Evolutionary conservation across 495 filamentous ascomycete species (phyloP), one percentile per base, ranked within the genome.

Genomic region (Penicillium salamii): DNA sequence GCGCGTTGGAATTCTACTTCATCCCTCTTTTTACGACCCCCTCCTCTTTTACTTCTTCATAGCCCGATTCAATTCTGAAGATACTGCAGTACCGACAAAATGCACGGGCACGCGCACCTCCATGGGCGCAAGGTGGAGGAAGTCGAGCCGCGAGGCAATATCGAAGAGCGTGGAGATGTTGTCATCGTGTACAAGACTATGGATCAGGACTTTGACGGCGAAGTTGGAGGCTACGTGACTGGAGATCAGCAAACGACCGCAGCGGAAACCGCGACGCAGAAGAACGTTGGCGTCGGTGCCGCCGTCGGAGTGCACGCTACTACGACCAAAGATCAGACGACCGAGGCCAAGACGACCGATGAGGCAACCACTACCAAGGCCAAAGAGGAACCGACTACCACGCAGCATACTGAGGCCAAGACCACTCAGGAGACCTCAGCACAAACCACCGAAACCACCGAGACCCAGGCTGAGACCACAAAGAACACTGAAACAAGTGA

Each of bases 91-190:
- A 28, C 40, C 31, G 52, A 55, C 32, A 66, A 64, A 50, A 59
- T 56, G 46, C 63, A 67, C 42, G 61, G 63, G 37, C 63, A 65
- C 53, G 50, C 48, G 36, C 61, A 66, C 38, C 56, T 61, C 28
- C 54, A 62, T 41, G 50, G 46, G 41, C 53, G 49, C 52, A 49
- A 43, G 38, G 47, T 55, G 28, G 50, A 57, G 48, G 39, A 31
- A 39, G 44, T 50, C n/a, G 50, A 57, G 28, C 50, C 20, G 11
- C 41, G 29, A 12, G 47, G 31, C 11, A 20, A 35, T 28, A 2
- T 60, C 2, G 58, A 54, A 40, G 58, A 44, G 43, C 55, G 50
- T 13, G 58, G 34, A 13, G 44, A 54, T 31, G 18, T 57, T 3
- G 54, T 56, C 19, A 37, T 52, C 3, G 45, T 61, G 31, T 59